These are phyloP conservation scores for Ceratocystis ficicola DNA, from an alignment of 2,329 filamentous ascomycete genomes.

Conservation along the genomic window DNA sequence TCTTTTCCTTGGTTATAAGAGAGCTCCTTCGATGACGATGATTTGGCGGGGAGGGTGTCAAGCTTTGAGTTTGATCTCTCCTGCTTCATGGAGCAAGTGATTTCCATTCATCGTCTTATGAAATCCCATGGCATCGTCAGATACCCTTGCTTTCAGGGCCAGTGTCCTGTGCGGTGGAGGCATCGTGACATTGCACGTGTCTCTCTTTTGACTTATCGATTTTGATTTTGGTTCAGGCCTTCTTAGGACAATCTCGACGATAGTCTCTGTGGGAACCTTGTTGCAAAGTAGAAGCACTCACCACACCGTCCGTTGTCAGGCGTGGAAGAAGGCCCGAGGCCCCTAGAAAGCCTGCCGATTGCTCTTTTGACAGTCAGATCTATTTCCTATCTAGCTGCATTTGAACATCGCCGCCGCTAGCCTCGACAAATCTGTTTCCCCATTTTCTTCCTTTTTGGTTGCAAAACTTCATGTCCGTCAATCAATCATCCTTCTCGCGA, in stretches of 20 bases:
- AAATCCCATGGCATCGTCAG: background rate
- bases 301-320: constrained; percentile 4
- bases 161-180: background rate
- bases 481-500: background rate
- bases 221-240: background rate
- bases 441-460: background rate
- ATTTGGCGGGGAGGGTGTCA: background rate
- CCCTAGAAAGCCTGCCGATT: constrained; percentile 4
- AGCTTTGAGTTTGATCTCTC: background rate
- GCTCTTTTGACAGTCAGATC: constrained; percentile 12
- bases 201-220: background rate
- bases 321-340: constrained; percentile 9
- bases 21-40: constrained; percentile 8
- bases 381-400: constrained; percentile 1
- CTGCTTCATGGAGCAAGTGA: constrained; percentile 11
- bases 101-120: constrained; percentile 1
- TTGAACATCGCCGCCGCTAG: background rate
- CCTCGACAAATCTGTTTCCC: constrained; percentile 6
- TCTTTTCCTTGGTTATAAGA: background rate
- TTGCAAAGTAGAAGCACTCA: background rate
- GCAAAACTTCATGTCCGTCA: constrained; percentile 5
- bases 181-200: background rate
- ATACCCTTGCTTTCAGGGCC: background rate
- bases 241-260: background rate
- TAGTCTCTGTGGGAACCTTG: constrained; percentile 8